phyloP scores from a whole-genome alignment of 1,284 basidiomycete genomes.

The Rugosomyces carneus region DNA sequence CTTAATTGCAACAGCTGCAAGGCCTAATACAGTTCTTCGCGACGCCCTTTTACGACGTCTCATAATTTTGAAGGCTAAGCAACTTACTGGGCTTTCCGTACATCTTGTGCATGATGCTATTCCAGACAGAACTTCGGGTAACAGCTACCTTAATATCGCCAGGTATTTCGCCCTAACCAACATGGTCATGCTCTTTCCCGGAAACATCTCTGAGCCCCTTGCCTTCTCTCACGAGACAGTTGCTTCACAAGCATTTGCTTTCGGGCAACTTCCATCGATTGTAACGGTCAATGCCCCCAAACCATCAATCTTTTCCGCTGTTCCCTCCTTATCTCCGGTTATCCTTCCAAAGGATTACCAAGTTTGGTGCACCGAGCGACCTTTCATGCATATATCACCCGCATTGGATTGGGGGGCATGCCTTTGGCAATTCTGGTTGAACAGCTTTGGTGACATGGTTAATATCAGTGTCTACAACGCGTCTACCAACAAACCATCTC shows the following conservation, averaged over 20 bases:
- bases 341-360: conserved; percentile 42
- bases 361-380: conserved; percentile 61
- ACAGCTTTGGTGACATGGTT: conserved; percentile 38
- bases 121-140: conserved; percentile 35
- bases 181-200: conserved; percentile 48
- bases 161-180: conserved; percentile 50
- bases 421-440: conserved; percentile 62
- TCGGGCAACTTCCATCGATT: conserved; percentile 23
- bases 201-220: conserved; percentile 27
- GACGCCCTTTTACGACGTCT: conserved; percentile 23
- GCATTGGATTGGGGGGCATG: conserved; percentile 57
- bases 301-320: conserved; percentile 20
- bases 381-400: conserved; percentile 41
- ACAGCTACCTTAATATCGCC: conserved; percentile 57
- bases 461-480: conserved; percentile 19
- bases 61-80: conserved; percentile 22
- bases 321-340: conserved; percentile 38
- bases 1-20: conserved; percentile 36
- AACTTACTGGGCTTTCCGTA: conserved; percentile 31
- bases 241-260: conserved; percentile 22
- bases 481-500: background rate
- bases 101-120: conserved; percentile 46
- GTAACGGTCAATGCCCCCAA: conserved; percentile 8
- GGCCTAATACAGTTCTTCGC: conserved; percentile 27
- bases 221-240: conserved; percentile 12